phyloP scores from a whole-genome alignment of 768 basidiomycete species.

The Suillus alpinus region DNA sequence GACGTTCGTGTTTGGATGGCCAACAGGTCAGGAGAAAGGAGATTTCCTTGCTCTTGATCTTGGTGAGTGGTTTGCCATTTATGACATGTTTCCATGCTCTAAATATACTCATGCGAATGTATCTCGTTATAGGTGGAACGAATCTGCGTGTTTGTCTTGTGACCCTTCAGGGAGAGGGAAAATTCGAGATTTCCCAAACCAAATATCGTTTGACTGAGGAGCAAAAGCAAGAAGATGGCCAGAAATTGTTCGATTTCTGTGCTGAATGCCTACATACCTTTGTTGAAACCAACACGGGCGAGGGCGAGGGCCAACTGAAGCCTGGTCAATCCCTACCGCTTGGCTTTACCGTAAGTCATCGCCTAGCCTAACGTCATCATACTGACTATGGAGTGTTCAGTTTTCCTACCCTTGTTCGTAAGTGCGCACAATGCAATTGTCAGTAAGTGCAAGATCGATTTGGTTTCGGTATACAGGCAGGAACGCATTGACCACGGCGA shows the following conservation, averaged over 20 bases:
- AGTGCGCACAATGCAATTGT: conserved; percentile 31
- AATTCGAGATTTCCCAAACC: conserved; percentile 96
- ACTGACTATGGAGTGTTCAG: conserved; percentile 30
- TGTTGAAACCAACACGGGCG: conserved; percentile 66
- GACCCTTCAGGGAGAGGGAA: conserved; percentile 85
- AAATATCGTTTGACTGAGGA: conserved; percentile 97
- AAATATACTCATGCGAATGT: conserved; percentile 2
- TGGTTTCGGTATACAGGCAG: conserved; percentile 54
- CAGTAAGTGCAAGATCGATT: neutral
- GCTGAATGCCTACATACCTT: conserved; percentile 91
- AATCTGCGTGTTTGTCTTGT: conserved; percentile 99
- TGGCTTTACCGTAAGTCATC: conserved; percentile 86
- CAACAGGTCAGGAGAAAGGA: conserved; percentile 83
- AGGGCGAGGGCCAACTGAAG: conserved; percentile 46
- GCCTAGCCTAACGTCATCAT: conserved; percentile 3
- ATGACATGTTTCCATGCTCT: neutral
- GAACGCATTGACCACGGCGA: conserved; percentile 89
- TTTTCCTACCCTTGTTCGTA: conserved; percentile 96
- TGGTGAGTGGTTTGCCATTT: conserved; percentile 44
- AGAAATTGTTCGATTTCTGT: conserved; percentile 95
- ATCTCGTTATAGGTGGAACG: conserved; percentile 67
- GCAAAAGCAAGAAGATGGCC: conserved; percentile 97
- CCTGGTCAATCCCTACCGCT: conserved; percentile 67
- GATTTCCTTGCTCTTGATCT: conserved; percentile 90
- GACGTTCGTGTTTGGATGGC: conserved; percentile 96